A percentile compares a stretch with the other conserved stretches of the same genome.
phyloP scores from a whole-genome alignment of 2,329 filamentous ascomycete genomes.

The Alternaria sp. region DNA sequence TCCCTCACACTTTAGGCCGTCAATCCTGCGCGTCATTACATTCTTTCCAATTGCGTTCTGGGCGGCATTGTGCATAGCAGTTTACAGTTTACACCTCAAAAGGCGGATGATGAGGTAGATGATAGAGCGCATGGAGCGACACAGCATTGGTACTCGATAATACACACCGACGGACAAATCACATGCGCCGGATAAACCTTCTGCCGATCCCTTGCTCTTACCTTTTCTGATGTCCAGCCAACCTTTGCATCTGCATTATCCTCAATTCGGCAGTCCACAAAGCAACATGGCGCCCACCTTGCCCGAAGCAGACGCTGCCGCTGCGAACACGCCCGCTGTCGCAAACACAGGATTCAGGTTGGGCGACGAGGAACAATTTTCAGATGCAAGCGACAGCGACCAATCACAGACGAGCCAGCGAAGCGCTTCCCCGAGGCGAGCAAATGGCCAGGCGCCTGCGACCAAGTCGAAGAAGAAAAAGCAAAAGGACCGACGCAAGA shows the following conservation, averaged over 20 bases:
- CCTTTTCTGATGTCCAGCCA: conserved; percentile 13
- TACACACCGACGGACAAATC: conserved; percentile 27
- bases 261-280: conserved; percentile 2
- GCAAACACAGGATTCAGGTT: conserved; percentile 21
- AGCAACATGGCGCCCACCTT: conserved; percentile 15
- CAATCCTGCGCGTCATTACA: conserved; percentile 21
- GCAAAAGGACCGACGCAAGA: conserved; percentile 26
- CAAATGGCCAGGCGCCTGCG: conserved; percentile 16
- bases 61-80: conserved; percentile 31
- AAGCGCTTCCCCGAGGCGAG: conserved; percentile 20
- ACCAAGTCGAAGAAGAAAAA: conserved; percentile 15
- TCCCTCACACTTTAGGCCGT: conserved; percentile 12
- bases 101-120: conserved; percentile 27
- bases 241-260: conserved; percentile 2
- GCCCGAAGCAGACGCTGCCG: neutral
- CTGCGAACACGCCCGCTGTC: neutral
- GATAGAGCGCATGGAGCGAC: conserved; percentile 27
- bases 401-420: conserved; percentile 31
- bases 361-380: conserved; percentile 10
- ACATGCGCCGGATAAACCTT: conserved; percentile 28
- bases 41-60: conserved; percentile 2
- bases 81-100: conserved; percentile 20
- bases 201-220: conserved; percentile 18
- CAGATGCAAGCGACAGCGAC: conserved; percentile 30
- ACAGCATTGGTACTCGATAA: conserved; percentile 19